phyloP scores from a whole-genome alignment of 306 rosid species.

The Rosa rugosa region DNA sequence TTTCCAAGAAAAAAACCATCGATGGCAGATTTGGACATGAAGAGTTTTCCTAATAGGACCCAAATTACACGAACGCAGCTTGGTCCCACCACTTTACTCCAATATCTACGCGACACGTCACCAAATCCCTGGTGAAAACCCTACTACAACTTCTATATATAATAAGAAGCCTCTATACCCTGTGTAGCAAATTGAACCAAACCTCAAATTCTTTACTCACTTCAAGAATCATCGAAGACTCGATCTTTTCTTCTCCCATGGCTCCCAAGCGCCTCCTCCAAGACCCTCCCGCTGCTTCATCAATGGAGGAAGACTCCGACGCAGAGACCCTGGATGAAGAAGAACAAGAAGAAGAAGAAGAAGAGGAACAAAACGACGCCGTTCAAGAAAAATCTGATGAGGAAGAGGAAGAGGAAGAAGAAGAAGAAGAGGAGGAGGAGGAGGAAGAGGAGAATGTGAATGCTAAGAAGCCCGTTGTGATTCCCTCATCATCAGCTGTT shows the following conservation, averaged over 20 bases:
- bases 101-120: too few species aligned
- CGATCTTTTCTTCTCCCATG: slow-evolving; percentile 20
- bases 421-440: background rate
- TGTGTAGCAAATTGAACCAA: background rate
- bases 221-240: too few species aligned
- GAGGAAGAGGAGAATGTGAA: slow-evolving; percentile 12
- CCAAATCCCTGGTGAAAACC: background rate
- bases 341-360: slow-evolving; percentile 17
- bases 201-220: background rate
- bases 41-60: too few species aligned
- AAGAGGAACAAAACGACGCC: slow-evolving; percentile 22
- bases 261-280: slow-evolving; percentile 38
- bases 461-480: background rate
- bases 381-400: slow-evolving; percentile 19
- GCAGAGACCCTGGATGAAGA: slow-evolving; percentile 18
- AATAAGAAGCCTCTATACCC: too few species aligned
- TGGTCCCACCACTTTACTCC: too few species aligned
- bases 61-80: too few species aligned
- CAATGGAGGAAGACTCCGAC: slow-evolving; percentile 33
- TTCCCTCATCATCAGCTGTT: background rate
- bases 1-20: too few species aligned
- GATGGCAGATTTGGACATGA: too few species aligned
- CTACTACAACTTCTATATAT: background rate
- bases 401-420: slow-evolving; percentile 3
- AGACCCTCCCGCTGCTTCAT: slow-evolving; percentile 28